Base-by-base conservation (phyloP, 1,284 basidiomycete species). In the Takashimella koratensis region DNA sequence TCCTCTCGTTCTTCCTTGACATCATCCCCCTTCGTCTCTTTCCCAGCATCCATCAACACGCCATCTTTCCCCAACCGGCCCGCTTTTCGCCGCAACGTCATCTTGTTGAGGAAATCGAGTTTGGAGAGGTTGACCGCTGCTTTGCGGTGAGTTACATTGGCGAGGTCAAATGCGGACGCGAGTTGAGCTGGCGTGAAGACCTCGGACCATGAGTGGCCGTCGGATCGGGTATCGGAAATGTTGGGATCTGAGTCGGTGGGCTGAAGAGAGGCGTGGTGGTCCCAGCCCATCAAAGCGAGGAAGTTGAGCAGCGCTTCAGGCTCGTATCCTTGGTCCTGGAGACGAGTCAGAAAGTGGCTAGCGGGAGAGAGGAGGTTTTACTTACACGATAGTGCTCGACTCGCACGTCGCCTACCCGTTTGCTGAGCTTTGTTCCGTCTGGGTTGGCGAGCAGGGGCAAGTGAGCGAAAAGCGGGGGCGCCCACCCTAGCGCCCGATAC, bases 381-480 rank as follows among this genome's bases (percentile, higher is more conserved):
- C 83, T 54, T 62, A 92, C 90, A 48, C 88, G 86, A 69, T 92
- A 98, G 62, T 90, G 86, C 25, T 86, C 79, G 3, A 97, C 92
- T 40, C 83, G 81, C 1, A 94, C 91, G 65, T 96, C 91, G 2
- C 90, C 93, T 20, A 87, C 86, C 8, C 96, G 81, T 71, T 98
- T 99, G 20, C 88, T 92, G 81, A 99, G 88, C 73, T 99, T 98
- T 2, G 85, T 83, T 0, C 94, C 93, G 70, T 98, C 91, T 0
- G 85, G 79, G 66, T 98, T 98, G 36, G 96, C 80, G 0, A 98
- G 78, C 27, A 98, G 80, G 0, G 95, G 95, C 3, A 99, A 79
- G 71, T 98, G 96, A 0, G 86, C 95, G 62, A 94, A 98, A 55
- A 83, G 72, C 0, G 96, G 96, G 0, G 87, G 82, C 3, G 76